Conservation (phyloP, 495 filamentous ascomycete genomes). For the Astrothelium subdiscretum region DNA sequence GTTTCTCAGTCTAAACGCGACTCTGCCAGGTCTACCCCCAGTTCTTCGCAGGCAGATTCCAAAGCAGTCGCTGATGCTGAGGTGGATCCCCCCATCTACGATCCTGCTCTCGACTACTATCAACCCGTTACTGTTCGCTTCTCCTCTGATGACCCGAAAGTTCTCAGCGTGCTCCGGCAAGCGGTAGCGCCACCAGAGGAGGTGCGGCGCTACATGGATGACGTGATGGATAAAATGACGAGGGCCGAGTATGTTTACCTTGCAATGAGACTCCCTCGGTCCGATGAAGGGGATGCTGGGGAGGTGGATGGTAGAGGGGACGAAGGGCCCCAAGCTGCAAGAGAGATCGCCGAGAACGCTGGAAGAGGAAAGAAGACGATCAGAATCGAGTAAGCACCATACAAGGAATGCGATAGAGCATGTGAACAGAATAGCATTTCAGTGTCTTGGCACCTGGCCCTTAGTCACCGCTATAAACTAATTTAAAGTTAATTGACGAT, state of each 20-base stretch:
- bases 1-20: background rate
- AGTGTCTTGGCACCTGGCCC: too few relatives aligned
- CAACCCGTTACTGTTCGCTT: constrained; percentile 80
- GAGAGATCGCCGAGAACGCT: background rate
- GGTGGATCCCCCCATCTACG: constrained; percentile 7
- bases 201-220: constrained; percentile 57
- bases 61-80: background rate
- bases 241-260: constrained; percentile 24
- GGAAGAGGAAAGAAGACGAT: background rate
- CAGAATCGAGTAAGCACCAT: background rate
- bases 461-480: too few relatives aligned
- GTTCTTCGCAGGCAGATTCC: background rate
- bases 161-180: constrained; percentile 60
- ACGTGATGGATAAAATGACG: constrained; percentile 29
- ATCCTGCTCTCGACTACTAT: constrained; percentile 61
- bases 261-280: constrained; percentile 26
- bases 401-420: too few relatives aligned
- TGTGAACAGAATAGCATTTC: too few relatives aligned
- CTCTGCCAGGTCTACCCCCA: constrained; percentile 14
- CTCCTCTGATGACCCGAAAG: constrained; percentile 45
- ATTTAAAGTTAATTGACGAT: too few relatives aligned
- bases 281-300: constrained; percentile 6
- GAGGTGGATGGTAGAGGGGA: background rate
- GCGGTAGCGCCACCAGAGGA: constrained; percentile 72
- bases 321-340: background rate